A percentile compares a stretch with the other conserved stretches of the same genome.
phyloP scores from a whole-genome alignment of 768 basidiomycete species.

The Phlebiopsis gigantea region DNA sequence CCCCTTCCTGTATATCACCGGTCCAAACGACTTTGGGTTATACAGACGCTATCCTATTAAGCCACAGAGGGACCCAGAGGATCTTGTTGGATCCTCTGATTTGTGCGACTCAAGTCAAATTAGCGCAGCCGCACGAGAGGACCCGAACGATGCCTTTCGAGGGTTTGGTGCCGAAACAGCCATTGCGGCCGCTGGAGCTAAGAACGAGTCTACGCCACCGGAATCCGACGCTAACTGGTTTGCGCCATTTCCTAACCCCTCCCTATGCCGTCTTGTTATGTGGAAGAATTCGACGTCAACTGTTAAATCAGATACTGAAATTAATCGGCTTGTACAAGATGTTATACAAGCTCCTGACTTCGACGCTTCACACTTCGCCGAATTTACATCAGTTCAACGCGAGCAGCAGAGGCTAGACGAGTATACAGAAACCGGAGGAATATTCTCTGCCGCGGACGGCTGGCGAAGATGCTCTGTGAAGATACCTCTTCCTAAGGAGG shows the following conservation, averaged over 20 bases:
- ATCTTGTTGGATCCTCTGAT: no score
- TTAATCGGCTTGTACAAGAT: slow-evolving; percentile 21
- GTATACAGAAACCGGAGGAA: not conserved
- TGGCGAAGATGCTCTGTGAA: slow-evolving; percentile 5
- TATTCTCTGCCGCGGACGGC: not conserved
- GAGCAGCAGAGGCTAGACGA: not conserved
- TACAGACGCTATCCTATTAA: no score
- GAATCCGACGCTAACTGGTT: not conserved
- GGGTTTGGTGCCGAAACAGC: no score
- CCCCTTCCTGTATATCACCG: no score
- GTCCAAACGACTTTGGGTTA: no score
- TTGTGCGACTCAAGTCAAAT: no score
- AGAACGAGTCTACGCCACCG: not conserved
- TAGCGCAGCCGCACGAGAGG: no score
- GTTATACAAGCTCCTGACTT: slow-evolving; percentile 22
- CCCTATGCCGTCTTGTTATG: slow-evolving; percentile 21
- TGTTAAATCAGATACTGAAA: slow-evolving; percentile 22
- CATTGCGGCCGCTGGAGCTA: no score
- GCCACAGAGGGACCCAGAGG: no score
- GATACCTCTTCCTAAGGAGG: slow-evolving; percentile 6
- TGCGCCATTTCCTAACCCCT: slow-evolving; percentile 14
- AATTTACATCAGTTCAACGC: not conserved
- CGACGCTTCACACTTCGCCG: slow-evolving; percentile 9
- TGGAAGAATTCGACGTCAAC: slow-evolving; percentile 27
- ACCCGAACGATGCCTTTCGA: no score